Evolutionary conservation across 202 grass and related monocot species (phyloP).

Genomic region (Schoenoplectus tabernaemontani): DNA sequence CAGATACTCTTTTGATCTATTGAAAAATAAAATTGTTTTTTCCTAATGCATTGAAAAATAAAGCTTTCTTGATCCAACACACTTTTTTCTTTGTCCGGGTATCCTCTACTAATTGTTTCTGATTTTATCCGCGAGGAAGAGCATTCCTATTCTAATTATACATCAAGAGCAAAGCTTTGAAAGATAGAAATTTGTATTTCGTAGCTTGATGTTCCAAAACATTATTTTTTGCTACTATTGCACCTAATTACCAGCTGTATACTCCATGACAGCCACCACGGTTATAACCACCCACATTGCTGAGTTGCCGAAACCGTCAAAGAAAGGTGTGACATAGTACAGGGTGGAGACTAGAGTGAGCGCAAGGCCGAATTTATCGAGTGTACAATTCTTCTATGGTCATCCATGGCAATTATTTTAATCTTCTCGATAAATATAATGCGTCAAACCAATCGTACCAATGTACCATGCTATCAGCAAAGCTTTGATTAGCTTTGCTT

Average conservation of each 20-base stretch:
- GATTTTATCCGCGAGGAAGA: too few species aligned
- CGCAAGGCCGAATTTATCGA: background rate
- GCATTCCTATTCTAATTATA: too few species aligned
- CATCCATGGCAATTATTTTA: background rate
- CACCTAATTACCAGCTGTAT: background rate
- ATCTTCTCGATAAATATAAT: background rate
- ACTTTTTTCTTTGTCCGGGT: too few species aligned
- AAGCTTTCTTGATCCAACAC: too few species aligned
- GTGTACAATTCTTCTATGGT: background rate
- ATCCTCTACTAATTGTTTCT: too few species aligned
- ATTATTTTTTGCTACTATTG: background rate
- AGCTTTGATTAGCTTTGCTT: too few species aligned
- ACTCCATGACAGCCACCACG: background rate
- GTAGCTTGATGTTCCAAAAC: background rate
- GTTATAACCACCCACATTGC: background rate
- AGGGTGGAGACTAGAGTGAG: background rate
- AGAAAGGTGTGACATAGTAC: background rate
- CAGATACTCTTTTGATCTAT: too few species aligned
- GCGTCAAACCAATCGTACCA: too few species aligned
- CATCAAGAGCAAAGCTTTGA: background rate
- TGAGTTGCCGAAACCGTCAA: background rate
- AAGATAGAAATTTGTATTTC: background rate
- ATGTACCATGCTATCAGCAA: too few species aligned
- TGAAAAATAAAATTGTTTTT: too few species aligned
- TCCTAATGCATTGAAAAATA: too few species aligned